These are phyloP conservation scores for Tulasnella sp. DNA, from an alignment of 768 basidiomycete genomes.

Conservation along the genomic window DNA sequence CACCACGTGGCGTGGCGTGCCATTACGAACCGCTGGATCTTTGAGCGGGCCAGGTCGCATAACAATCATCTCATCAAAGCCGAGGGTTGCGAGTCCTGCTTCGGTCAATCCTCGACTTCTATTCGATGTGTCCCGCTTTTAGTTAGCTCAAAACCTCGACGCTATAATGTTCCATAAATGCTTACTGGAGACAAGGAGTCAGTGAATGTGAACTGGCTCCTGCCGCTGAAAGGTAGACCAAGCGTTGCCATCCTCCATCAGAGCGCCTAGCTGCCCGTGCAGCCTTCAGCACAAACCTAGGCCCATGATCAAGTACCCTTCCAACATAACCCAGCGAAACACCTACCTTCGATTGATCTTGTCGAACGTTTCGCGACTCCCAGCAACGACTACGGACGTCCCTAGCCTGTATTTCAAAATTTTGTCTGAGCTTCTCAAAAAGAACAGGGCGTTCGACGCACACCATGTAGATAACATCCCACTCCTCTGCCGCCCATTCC, in stretches of 20 bases:
- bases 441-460: not conserved
- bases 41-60: not conserved
- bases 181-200: not conserved
- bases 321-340: too few species aligned
- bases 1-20: not conserved
- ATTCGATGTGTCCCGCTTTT: not conserved
- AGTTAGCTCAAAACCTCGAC: not conserved
- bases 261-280: not conserved
- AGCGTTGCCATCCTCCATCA: not conserved
- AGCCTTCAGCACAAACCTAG: not conserved
- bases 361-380: not conserved
- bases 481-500: not conserved
- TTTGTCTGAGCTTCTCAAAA: not conserved
- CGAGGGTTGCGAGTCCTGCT: not conserved
- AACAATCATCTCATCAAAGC: not conserved
- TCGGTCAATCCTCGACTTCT: not conserved
- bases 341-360: not conserved
- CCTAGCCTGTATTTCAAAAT: not conserved
- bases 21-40: not conserved
- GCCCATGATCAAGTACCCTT: too few species aligned
- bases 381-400: not conserved
- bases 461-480: not conserved
- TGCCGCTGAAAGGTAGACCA: not conserved
- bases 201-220: not conserved
- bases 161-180: not conserved